Base-by-base conservation (phyloP, 352 stramenopile species). In the Phytophthora idaei region DNA sequence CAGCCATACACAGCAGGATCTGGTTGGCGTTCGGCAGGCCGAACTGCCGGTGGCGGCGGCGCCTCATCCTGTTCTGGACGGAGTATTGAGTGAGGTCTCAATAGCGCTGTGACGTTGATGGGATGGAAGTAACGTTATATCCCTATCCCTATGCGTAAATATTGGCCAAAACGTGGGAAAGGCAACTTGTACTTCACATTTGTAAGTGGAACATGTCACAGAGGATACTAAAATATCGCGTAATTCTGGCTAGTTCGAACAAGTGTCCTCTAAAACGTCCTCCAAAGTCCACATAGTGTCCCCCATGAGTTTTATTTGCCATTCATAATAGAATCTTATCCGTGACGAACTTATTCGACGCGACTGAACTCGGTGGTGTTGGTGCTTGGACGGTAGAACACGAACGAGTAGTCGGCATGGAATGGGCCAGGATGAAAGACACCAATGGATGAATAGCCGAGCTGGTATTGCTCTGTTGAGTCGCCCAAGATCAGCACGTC, bases 401-500 rank as follows among this genome's bases (percentile, higher is more conserved):
- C 86, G 50, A 96, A 96, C 3, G 86, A 96, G 57, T 83, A 93
- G 63, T 94, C 87, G 27, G 90, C 85, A 57, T 94, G 80, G 74
- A 96, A 96, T 4, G 83, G 76, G 0, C 88, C 86, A 1, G 88
- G 88, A 53, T 94, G 82, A 64, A 96, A 94, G 7, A 93, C 84
- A 2, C 83, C 83, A 9, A 94, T 82, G 1, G 79, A 92, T 2
- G 86, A 89, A 59, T 96, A 96, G 21, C 85, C 85, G 6, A 94
- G 69, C 51, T 94, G 88, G 64, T 84, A 96, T 50, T 94, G 83
- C 65, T 94, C 87, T 1, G 80, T 93, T 32, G 85, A 87, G 57
- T 96, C 88, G 6, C 85, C 86, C 5, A 96, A 69, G 21, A 96
- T 92, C 31, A 96, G 64, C 61, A 97, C 89, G 71, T 98, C 90